These are phyloP conservation scores for Arthrocladium fulminans DNA, from an alignment of 2,329 filamentous ascomycete species.

Conservation along the genomic window DNA sequence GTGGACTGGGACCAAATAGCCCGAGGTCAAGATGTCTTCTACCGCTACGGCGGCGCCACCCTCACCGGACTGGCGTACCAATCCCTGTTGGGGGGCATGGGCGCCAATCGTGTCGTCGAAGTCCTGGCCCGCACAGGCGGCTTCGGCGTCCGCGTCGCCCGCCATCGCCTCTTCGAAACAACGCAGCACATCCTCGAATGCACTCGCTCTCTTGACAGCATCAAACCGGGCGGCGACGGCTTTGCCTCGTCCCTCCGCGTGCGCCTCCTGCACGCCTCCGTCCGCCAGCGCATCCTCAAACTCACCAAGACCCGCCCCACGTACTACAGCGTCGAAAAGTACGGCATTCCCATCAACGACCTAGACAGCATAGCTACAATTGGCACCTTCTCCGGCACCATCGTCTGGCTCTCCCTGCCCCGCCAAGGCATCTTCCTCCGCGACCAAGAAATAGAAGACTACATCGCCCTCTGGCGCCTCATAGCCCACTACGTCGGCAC, in stretches of 20 bases:
- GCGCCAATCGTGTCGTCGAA: constrained; percentile 60
- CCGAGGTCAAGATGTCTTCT: constrained; percentile 66
- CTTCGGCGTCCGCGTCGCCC: constrained; percentile 59
- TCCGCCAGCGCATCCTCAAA: constrained; percentile 55
- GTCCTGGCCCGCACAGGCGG: constrained; percentile 67
- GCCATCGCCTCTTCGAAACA: constrained; percentile 59
- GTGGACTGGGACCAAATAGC: constrained; percentile 68
- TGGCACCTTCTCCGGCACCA: constrained; percentile 55
- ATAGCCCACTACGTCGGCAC: constrained; percentile 62
- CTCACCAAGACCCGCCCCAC: constrained; percentile 47
- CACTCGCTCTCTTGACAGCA: constrained; percentile 52
- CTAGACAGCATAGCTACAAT: constrained; percentile 66
- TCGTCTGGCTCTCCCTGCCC: constrained; percentile 61
- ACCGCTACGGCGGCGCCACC: constrained; percentile 61
- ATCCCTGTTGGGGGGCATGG: constrained; percentile 53
- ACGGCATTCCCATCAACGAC: constrained; percentile 63
- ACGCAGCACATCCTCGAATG: constrained; percentile 67
- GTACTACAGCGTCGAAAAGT: constrained; percentile 53
- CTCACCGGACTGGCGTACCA: constrained; percentile 58
- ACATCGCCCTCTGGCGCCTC: constrained; percentile 66
- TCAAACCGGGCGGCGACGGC: constrained; percentile 60
- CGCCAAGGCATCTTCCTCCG: constrained; percentile 61
- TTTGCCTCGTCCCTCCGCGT: constrained; percentile 58
- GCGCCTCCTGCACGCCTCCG: constrained; percentile 58
- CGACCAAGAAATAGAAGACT: constrained; percentile 55